phyloP scores from a whole-genome alignment of 129 eudicot species.

The Arctium lappa region DNA sequence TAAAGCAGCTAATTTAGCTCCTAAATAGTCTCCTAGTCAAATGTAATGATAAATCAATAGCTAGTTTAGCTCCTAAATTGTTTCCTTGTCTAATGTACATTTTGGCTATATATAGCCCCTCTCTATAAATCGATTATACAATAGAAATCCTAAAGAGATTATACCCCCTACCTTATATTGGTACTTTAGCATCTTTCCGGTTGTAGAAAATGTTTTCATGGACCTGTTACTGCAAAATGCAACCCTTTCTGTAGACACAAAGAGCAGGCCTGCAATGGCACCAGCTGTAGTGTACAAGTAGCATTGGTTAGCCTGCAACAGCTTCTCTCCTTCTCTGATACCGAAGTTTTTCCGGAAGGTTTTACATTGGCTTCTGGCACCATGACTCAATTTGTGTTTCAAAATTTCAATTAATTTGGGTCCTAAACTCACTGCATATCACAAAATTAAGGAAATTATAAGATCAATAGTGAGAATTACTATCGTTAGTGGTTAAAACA shows the following conservation, averaged over 20 bases:
- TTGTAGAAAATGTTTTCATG: slow-evolving; percentile 35
- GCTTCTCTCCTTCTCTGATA: slow-evolving; percentile 20
- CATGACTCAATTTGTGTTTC: slow-evolving; percentile 36
- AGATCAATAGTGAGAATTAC: too few relatives aligned
- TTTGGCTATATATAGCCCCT: background rate
- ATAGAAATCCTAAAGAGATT: too few relatives aligned
- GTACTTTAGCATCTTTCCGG: slow-evolving; percentile 27
- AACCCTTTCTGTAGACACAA: slow-evolving; percentile 35
- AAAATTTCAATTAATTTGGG: slow-evolving; percentile 32
- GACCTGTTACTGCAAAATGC: slow-evolving; percentile 36
- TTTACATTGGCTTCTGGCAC: slow-evolving; percentile 27
- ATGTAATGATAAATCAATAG: background rate
- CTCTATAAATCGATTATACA: too few relatives aligned
- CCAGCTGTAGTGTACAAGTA: slow-evolving; percentile 38
- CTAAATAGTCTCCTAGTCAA: too few relatives aligned
- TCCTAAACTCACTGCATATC: slow-evolving; percentile 31
- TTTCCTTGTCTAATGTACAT: background rate
- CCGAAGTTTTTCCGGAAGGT: slow-evolving; percentile 30
- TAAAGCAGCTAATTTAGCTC: too few relatives aligned
- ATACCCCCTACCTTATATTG: slow-evolving; percentile 26
- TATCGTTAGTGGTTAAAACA: too few relatives aligned
- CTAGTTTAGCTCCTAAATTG: background rate
- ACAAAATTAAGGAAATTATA: background rate
- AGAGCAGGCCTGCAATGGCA: slow-evolving; percentile 38
- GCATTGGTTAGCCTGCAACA: slow-evolving; percentile 33